Base-by-base conservation (phyloP, 1,139 yeast species). In the Lodderomyces theae region DNA sequence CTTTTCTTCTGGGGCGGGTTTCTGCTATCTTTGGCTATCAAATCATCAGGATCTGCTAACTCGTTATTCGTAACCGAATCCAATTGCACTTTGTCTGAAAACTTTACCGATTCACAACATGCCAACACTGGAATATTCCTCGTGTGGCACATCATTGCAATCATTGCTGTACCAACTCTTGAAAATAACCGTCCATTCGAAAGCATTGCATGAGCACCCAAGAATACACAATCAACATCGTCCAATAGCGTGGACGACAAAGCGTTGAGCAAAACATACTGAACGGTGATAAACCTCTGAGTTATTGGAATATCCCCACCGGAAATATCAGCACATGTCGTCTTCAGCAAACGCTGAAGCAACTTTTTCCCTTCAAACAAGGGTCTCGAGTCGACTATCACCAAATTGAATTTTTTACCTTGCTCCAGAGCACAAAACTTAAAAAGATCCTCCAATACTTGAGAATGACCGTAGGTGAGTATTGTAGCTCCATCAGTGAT, bases 131-230 rank as follows among this genome's bases (percentile, higher is more conserved):
- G 97, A 41, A 92, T 86, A 53, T 89, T 86, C 56, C 92, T 79
- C 42, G 86, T 79, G 52, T 86, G 83, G 31, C 96, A 89, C 68
- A 87, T 80, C 86, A 90, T 86, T 8, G 97, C 95, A 37, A 94
- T 79, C 64, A 90, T 72, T 2, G 97, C 97, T 12, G 97, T 85
- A 13, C 99, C 99, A 13, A 89, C 97, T 48, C 99, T 77, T 2
- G 97, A 86, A 58, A 87, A 89, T 44, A 94, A 73, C 59, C 90
- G 80, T 1, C 98, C 98, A 58, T 94, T 94, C 11, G 97, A 88
- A 44, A 92, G 73, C 87, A 94, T 90, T 28, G 97, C 95, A 59
- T 92, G 97, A 0, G 98, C 98, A 9, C 98, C 98, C 33, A 94
- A 69, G 60, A 94, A 85, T 5, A 92, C 96, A 50, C 86, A 85